Conservation (phyloP, 176 grass and related monocot genomes). For the Cenchrus purpureus region DNA sequence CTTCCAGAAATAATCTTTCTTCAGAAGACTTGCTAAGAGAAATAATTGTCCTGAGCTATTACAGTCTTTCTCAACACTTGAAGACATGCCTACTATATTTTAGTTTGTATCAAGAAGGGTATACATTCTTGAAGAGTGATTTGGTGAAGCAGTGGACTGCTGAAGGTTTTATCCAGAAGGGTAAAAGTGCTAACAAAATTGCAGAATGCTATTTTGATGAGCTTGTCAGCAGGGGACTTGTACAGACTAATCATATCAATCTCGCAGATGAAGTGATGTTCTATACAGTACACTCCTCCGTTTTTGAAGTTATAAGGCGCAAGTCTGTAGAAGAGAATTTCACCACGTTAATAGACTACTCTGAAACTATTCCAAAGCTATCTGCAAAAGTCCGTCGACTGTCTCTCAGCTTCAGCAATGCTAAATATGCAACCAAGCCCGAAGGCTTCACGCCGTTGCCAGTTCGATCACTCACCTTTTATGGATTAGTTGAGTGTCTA, state of each 20-base stretch:
- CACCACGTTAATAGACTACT: neutral
- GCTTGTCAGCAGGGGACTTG: neutral
- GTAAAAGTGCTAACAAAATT: neutral
- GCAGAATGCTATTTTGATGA: conserved; percentile 9
- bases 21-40: neutral
- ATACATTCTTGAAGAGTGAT: neutral
- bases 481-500: neutral
- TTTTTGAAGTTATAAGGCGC: neutral
- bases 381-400: neutral
- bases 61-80: neutral
- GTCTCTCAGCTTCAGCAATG: neutral
- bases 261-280: neutral
- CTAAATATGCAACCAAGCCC: neutral
- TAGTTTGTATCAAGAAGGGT: neutral
- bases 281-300: neutral
- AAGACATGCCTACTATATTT: conserved; percentile 14
- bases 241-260: neutral
- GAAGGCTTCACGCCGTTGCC: neutral
- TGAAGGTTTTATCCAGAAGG: neutral
- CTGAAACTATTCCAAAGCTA: no score
- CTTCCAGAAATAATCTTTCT: neutral
- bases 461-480: neutral
- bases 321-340: neutral
- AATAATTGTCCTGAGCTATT: neutral
- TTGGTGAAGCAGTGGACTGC: neutral